Evolutionary conservation across 208 protist genomes (phyloP).

Genomic region (Blechomonas ayalai): DNA sequence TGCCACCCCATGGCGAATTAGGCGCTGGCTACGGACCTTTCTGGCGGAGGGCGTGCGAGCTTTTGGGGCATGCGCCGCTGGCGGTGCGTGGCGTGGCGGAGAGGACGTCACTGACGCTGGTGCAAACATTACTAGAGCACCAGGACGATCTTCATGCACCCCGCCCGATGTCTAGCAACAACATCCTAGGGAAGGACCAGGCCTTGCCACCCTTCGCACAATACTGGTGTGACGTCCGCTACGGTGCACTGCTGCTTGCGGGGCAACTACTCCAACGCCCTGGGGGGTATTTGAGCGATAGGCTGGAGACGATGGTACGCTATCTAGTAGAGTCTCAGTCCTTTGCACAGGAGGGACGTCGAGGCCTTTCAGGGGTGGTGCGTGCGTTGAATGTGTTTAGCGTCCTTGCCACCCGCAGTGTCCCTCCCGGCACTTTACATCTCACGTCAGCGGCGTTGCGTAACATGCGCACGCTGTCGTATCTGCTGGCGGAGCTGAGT

Average conservation of each 20-base stretch:
- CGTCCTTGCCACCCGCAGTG: background rate
- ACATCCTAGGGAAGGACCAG: too few relatives aligned
- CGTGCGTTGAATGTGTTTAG: conserved; percentile 25
- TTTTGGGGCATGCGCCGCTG: conserved; percentile 22
- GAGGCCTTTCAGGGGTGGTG: conserved; percentile 11
- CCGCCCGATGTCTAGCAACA: too few relatives aligned
- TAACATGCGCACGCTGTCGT: too few relatives aligned
- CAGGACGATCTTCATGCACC: too few relatives aligned
- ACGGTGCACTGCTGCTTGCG: conserved; percentile 12
- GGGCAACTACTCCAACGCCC: conserved; percentile 14
- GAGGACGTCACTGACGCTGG: conserved; percentile 1
- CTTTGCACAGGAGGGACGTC: background rate
- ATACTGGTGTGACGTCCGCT: conserved; percentile 3
- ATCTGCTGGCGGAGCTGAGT: too few relatives aligned
- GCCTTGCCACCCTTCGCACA: too few relatives aligned
- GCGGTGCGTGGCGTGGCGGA: conserved; percentile 5
- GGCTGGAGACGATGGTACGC: conserved; percentile 1
- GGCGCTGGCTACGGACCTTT: conserved; percentile 9
- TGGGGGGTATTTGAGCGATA: conserved; percentile 2
- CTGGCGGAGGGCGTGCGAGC: conserved; percentile 25
- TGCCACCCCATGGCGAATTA: background rate
- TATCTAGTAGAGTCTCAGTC: background rate
- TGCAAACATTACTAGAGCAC: too few relatives aligned
- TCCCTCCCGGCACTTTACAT: background rate
- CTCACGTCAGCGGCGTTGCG: too few relatives aligned